Base-by-base conservation (phyloP, 371 early-diverging fungal species). In the Syncephalastrum contaminatum region DNA sequence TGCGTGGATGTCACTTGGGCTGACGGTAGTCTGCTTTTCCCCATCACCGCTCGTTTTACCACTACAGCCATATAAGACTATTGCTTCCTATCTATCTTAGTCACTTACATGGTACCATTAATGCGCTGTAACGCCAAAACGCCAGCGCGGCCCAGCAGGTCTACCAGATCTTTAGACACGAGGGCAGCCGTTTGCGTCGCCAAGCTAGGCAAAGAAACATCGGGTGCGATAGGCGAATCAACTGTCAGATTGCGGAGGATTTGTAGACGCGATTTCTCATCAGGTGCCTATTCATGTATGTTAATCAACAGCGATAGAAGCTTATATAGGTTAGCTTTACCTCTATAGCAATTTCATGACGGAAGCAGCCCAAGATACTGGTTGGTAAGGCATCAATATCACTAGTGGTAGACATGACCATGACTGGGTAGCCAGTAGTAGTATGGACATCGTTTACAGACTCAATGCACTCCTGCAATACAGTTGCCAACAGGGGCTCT, bases 161-260 rank as follows among this genome's bases (percentile, higher is more conserved):
- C 84, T 0, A 75, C 84, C 12, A 97, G 71, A 69, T 97, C 97
- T 41, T 92, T 86, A 1, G 90, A 86, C 5, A 91, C 87, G 51
- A 97, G 78, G 4, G 95, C 94, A 4, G 98, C 96, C 0, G 97
- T 97, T 53, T 96, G 96, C 14, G 88, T 86, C 4, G 96, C 93
- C 44, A 95, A 64, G 47, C 73, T 76, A 2, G 74, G 64, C 12
- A 90, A 53, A 10, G 87, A 83, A 4, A 90, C 84, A 64, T 97
- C 94, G 4, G 89, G 87, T 1, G 93, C 85, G 21, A 93, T 63
- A 10, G 82, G 81, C 14, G 80, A 72, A 4, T 72, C 43, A 39
- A 64, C 42, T 1, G 84, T 64, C 16, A 91, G 66, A 47, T 79
- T 78, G 12, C 66, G 58, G 19, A 93, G 67, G 20, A 92, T 84